Evolutionary conservation across 2,329 filamentous ascomycete species (phyloP).

Genomic region (Orbilia ellipsospora): DNA sequence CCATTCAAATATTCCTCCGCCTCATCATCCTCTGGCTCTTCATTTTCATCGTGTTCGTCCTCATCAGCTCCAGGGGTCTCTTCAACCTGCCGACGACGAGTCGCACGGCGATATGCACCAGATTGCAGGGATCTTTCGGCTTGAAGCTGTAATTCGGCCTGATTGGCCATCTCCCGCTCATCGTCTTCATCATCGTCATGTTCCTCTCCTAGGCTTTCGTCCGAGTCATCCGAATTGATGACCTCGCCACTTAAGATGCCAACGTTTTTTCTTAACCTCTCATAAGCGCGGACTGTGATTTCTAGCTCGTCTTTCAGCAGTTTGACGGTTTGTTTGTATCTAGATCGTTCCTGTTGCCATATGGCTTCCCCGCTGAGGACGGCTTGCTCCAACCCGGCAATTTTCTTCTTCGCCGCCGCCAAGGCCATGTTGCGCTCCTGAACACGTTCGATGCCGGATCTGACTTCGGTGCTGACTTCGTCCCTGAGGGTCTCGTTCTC

Average conservation of each 20-base stretch:
- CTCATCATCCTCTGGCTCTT: neutral
- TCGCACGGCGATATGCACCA: conserved; percentile 41
- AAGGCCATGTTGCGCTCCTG: conserved; percentile 43
- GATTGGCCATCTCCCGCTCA: conserved; percentile 38
- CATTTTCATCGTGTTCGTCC: conserved; percentile 9
- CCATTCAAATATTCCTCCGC: conserved; percentile 29
- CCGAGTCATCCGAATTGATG: neutral
- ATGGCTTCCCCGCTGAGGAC: conserved; percentile 19
- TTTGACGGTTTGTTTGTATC: conserved; percentile 43
- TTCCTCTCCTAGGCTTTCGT: conserved; percentile 19
- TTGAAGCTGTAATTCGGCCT: conserved; percentile 45
- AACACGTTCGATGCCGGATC: conserved; percentile 49
- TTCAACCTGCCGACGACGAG: conserved; percentile 42
- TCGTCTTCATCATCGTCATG: conserved; percentile 16
- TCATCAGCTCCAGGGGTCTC: conserved; percentile 36
- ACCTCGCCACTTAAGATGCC: conserved; percentile 32
- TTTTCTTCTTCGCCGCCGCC: conserved; percentile 39
- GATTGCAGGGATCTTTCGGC: conserved; percentile 42
- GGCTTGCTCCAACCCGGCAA: conserved; percentile 13
- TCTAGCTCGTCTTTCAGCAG: conserved; percentile 37
- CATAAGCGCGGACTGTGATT: conserved; percentile 22
- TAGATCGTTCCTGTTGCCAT: conserved; percentile 29
- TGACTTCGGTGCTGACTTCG: conserved; percentile 46
- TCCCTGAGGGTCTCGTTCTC: conserved; percentile 37
- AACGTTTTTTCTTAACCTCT: conserved; percentile 40